A percentile compares a stretch with the other conserved stretches of the same genome.
These are phyloP conservation scores for Pestalotiopsis sp. DNA, from an alignment of 2,329 filamentous ascomycete species.

Conservation along the genomic window DNA sequence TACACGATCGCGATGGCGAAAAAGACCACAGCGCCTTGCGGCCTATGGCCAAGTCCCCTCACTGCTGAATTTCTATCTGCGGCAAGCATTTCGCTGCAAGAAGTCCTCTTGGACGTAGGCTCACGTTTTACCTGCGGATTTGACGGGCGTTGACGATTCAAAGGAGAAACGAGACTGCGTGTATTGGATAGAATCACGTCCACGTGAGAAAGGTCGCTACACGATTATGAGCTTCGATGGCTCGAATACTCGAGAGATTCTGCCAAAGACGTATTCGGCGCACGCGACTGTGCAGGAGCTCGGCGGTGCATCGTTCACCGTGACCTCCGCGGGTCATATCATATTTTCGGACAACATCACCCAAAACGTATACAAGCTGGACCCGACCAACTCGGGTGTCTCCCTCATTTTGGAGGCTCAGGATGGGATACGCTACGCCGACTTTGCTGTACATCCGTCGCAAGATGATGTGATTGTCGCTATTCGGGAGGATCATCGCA, in stretches of 20 bases:
- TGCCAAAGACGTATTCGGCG: background rate
- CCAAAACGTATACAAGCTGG: background rate
- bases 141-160: background rate
- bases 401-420: background rate
- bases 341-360: background rate
- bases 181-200: background rate
- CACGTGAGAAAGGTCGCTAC: background rate
- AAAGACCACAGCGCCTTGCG: background rate
- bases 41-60: background rate
- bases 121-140: background rate
- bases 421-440: background rate
- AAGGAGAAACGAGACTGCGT: background rate
- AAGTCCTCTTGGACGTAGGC: background rate
- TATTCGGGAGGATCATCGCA: background rate
- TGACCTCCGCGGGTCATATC: background rate
- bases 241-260: background rate
- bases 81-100: background rate
- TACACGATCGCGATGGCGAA: background rate
- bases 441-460: background rate
- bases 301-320: background rate
- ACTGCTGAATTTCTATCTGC: background rate
- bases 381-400: background rate
- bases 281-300: background rate
- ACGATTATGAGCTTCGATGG: background rate
- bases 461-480: background rate